These are phyloP conservation scores for Daedaleopsis nitida DNA, from an alignment of 768 basidiomycete genomes.

Conservation along the genomic window DNA sequence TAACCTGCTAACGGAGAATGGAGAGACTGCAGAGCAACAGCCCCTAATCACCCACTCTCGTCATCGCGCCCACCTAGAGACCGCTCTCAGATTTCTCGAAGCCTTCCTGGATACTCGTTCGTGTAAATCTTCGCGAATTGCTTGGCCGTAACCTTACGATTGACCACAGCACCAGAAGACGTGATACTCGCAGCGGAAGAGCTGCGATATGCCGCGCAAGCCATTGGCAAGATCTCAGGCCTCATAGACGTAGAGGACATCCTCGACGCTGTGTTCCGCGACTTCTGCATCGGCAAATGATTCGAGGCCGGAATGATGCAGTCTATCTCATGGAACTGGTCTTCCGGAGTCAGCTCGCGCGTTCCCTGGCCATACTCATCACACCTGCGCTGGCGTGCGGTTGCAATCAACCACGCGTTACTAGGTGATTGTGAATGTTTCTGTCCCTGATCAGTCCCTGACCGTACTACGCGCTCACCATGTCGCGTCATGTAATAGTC, in stretches of 20 bases:
- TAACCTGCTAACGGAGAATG: slow-evolving; percentile 11
- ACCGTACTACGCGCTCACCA: too few relatives aligned
- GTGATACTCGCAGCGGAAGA: slow-evolving; percentile 86
- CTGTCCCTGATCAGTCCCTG: too few relatives aligned
- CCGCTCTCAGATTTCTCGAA: slow-evolving; percentile 59
- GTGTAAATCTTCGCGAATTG: slow-evolving; percentile 7
- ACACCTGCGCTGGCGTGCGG: too few relatives aligned
- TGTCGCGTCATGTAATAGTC: too few relatives aligned
- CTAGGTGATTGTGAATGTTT: too few relatives aligned
- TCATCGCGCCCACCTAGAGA: slow-evolving; percentile 76
- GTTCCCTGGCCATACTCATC: too few relatives aligned
- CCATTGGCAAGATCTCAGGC: slow-evolving; percentile 85
- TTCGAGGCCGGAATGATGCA: too few relatives aligned
- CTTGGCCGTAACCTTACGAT: not conserved
- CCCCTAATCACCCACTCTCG: slow-evolving; percentile 80
- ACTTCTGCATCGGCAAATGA: slow-evolving; percentile 90
- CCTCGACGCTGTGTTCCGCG: slow-evolving; percentile 77
- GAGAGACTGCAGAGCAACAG: slow-evolving; percentile 20
- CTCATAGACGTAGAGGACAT: slow-evolving; percentile 82
- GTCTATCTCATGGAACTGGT: too few relatives aligned
- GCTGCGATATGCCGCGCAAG: slow-evolving; percentile 80
- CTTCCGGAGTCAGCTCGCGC: too few relatives aligned
- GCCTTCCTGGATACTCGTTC: slow-evolving; percentile 56
- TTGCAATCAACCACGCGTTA: too few relatives aligned
- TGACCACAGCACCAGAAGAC: slow-evolving; percentile 55